phyloP scores from a whole-genome alignment of 352 stramenopile species.

The Phytophthora litchii region DNA sequence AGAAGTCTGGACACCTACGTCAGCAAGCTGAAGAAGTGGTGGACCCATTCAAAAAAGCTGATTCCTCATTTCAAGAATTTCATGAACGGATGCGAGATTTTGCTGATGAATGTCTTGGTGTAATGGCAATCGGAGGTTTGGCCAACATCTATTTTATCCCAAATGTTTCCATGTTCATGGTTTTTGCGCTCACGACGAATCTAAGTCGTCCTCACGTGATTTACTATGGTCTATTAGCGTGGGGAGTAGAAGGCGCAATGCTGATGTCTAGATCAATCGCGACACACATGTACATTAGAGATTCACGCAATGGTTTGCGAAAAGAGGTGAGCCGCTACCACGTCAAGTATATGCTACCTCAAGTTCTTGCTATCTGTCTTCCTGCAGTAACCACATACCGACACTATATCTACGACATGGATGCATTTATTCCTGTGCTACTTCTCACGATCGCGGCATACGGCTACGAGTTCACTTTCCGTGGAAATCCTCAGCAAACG shows the following conservation, averaged over 20 bases:
- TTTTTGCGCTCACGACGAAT: constrained; percentile 50
- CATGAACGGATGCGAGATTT: constrained; percentile 40
- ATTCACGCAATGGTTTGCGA: constrained; percentile 51
- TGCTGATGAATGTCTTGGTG: constrained; percentile 51
- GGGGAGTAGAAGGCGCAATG: constrained; percentile 48
- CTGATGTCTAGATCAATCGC: constrained; percentile 52
- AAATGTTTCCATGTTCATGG: constrained; percentile 45
- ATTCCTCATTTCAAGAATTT: constrained; percentile 1
- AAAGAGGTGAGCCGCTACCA: constrained; percentile 44
- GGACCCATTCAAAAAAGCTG: too few species aligned
- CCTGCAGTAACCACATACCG: constrained; percentile 43
- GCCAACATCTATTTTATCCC: constrained; percentile 71
- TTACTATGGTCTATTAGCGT: constrained; percentile 42
- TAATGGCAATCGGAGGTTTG: constrained; percentile 46
- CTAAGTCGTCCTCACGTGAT: constrained; percentile 33
- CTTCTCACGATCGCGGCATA: constrained; percentile 51
- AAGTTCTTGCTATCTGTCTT: constrained; percentile 32
- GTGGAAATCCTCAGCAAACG: constrained; percentile 54
- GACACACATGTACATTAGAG: constrained; percentile 52
- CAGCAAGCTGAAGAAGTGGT: too few species aligned
- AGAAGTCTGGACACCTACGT: constrained; percentile 1
- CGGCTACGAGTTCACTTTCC: constrained; percentile 61
- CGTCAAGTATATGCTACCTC: constrained; percentile 54
- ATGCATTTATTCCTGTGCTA: constrained; percentile 42
- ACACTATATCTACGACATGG: constrained; percentile 49